Evolutionary conservation across 345 rosid species (phyloP), one percentile per base, ranked within the genome.

Genomic region (Rubroshorea leprosula): DNA sequence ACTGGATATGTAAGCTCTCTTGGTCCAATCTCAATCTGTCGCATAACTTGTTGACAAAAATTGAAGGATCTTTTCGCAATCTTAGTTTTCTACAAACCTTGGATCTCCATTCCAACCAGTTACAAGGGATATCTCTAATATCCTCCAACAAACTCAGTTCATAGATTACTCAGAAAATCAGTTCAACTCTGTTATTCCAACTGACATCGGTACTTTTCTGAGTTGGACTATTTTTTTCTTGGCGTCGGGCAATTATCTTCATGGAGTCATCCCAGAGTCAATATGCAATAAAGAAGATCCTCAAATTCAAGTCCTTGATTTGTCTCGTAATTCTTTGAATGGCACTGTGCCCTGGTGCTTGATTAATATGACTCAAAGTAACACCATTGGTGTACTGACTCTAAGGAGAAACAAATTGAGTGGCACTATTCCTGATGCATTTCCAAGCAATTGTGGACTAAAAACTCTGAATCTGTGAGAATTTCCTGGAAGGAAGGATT

Each of bases 401-500:
- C 47, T 44, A 4, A 44, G 47, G 16, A n/a, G 18, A 44, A 44
- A 44, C 16, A n/a, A 7, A 4, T 62, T 79, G 16, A 16, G 0
- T 0, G 74, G 72, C 12, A 11, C 1, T 7, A 56, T 82, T 16
- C 54, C 76, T 6, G 24, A 49, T 0, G n/a, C 51, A 6, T 66
- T 73, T 55, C 29, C 62, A 4, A 18, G 7, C 4, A 11, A 17
- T 5, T 73, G 82, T 26, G 0, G 0, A 23, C 18, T 74, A 35
- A 58, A 60, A 60, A 76, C 79, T 9, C 41, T 79, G 16, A 75
- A 72, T 70, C 58, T 82, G 54, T 20, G 68, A 68, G 4, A 80
- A 82, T 69, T 60, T 2, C 0, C 21, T 73, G 5, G 51, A 12
- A 21, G 88, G 84, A 19, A 6, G 4, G 20, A 20, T 79, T 26